These are phyloP conservation scores for Coemansia sp. DNA, from an alignment of 371 early-diverging fungal genomes.

Conservation along the genomic window DNA sequence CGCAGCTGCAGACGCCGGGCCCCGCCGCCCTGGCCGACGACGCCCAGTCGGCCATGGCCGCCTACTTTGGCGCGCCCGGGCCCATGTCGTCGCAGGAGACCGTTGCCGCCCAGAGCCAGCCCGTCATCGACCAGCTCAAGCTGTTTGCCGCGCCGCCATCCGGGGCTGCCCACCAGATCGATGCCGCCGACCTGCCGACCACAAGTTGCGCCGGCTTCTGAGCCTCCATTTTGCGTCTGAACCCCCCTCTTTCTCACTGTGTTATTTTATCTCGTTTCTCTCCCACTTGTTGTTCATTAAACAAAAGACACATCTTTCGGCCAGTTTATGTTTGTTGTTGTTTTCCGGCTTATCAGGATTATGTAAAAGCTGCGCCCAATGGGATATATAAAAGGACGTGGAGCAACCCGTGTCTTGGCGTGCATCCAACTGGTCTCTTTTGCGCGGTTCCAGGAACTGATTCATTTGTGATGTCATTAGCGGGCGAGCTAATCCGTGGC, in stretches of 20 bases:
- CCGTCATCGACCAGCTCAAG: not conserved
- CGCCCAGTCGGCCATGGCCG: slow-evolving; percentile 24
- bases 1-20: slow-evolving; percentile 6
- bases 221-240: not conserved
- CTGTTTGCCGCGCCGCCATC: slow-evolving; percentile 2
- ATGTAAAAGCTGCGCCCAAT: no score
- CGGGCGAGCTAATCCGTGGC: no score
- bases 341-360: no score
- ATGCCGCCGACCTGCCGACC: slow-evolving; percentile 1
- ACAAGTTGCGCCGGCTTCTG: slow-evolving; percentile 11
- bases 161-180: not conserved
- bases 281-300: not conserved
- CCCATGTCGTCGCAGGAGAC: slow-evolving; percentile 5
- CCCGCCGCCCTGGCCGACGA: not conserved
- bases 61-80: slow-evolving; percentile 30
- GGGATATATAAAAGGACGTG: no score
- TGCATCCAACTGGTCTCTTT: no score
- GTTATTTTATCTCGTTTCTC: not conserved
- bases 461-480: no score
- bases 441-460: no score
- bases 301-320: no score
- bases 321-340: no score
- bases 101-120: not conserved
- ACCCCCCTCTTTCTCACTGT: not conserved
- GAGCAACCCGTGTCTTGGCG: no score